Evolutionary conservation across 2,329 filamentous ascomycete genomes (phyloP), one percentile per base, ranked within the genome.

Genomic region (Rhexocercosporidium sp.): DNA sequence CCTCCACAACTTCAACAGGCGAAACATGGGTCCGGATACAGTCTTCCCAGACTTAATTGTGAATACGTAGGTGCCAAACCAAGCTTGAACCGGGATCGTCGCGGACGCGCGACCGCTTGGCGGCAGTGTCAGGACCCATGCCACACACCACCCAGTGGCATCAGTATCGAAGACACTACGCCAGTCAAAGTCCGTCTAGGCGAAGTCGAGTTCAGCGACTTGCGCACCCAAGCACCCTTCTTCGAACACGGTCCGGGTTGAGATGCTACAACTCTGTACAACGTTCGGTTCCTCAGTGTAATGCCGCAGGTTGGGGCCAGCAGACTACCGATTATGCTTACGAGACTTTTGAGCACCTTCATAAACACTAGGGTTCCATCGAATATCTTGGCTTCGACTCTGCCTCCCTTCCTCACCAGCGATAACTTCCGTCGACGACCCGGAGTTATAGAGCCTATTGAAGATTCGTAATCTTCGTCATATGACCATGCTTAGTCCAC

Each of bases 361-460:
- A 62, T 54, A 65, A 37, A 47, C 49, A 67, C 44, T 64, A 51
- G 62, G 20, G 39, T 49, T 49, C 25, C 22, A 69, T 70, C 54
- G 56, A 66, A 53, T 70, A 57, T 68, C 68, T 39, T 66, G 46
- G 67, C 65, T 71, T 62, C 63, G 37, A 56, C n/a, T 71, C 27
- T 70, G 61, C 66, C 66, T 70, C 44, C 66, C 53, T 54, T 66
- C 16, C 20, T 56, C 27, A 27, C 49, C 47, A 3, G 54, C 62
- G n/a, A 66, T 69, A 69, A 67, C 64, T 44, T 70, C 67, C 56
- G 64, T 70, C 62, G 65, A 70, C 27, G 64, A 70, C 47, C 67
- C 66, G 9, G 66, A 61, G 41, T 20, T 69, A 69, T 71, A 53
- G 66, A 72, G 62, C 46, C 61, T 72, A 31, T 61, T 70, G 46